These are phyloP conservation scores for Cyamopsis tetragonoloba DNA, from an alignment of 306 rosid genomes.

Conservation along the genomic window DNA sequence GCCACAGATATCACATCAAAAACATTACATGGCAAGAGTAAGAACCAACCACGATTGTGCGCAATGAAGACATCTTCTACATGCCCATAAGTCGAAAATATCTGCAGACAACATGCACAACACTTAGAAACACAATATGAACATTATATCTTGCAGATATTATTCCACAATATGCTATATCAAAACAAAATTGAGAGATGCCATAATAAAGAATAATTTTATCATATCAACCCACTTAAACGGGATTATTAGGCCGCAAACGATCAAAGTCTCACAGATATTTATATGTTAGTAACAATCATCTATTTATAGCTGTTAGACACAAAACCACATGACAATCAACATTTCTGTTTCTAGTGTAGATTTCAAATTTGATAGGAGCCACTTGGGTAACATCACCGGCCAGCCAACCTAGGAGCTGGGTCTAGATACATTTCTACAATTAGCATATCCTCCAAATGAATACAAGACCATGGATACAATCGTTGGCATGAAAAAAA, in stretches of 20 bases:
- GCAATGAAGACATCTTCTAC: slow-evolving; percentile 64
- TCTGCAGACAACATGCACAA: slow-evolving; percentile 48
- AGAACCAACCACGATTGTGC: slow-evolving; percentile 60
- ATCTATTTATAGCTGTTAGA: slow-evolving; percentile 5
- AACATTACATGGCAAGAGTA: slow-evolving; percentile 23
- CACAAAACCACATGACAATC: slow-evolving; percentile 7
- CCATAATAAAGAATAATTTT: slow-evolving; percentile 12
- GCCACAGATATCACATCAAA: slow-evolving; percentile 12
- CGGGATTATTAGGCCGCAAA: slow-evolving; percentile 20
- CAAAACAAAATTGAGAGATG: slow-evolving; percentile 13
- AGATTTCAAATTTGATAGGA: neutral
- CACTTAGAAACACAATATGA: slow-evolving; percentile 17
- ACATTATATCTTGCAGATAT: slow-evolving; percentile 18
- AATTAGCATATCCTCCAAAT: slow-evolving; percentile 19
- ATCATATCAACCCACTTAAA: slow-evolving; percentile 14
- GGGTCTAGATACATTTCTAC: slow-evolving; percentile 8
- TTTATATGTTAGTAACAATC: neutral
- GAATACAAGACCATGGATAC: slow-evolving; percentile 12
- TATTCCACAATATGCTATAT: slow-evolving; percentile 17
- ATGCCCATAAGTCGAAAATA: slow-evolving; percentile 75
- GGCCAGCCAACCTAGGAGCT: slow-evolving; percentile 11
- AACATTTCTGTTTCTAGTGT: neutral
- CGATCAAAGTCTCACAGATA: slow-evolving; percentile 16
- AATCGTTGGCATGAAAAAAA: slow-evolving; percentile 18
- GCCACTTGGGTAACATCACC: slow-evolving; percentile 5